These are phyloP conservation scores for Medicago ruthenica DNA, from an alignment of 306 rosid species.

Conservation along the genomic window DNA sequence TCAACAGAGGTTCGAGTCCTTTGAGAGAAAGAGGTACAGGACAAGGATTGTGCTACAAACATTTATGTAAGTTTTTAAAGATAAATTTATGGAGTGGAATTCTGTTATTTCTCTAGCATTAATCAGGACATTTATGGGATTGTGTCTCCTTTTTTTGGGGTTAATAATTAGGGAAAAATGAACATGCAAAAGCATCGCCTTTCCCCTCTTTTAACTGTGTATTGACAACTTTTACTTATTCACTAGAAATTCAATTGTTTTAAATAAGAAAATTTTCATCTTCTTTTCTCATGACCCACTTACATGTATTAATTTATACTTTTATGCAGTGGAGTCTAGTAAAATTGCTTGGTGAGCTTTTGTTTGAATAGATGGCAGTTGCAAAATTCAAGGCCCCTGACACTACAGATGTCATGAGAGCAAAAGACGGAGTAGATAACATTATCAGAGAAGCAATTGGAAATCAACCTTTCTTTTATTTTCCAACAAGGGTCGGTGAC, in stretches of 20 bases:
- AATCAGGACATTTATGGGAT: neutral
- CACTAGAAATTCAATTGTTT: slow-evolving; percentile 12
- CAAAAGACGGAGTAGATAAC: slow-evolving; percentile 71
- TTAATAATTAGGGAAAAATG: slow-evolving; percentile 9
- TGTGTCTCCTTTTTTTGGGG: neutral
- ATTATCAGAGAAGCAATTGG: slow-evolving; percentile 73
- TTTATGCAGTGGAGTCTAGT: slow-evolving; percentile 47
- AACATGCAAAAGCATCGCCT: neutral
- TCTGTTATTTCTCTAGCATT: slow-evolving; percentile 1
- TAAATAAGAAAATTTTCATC: neutral
- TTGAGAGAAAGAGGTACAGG: neutral
- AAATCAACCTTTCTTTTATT: slow-evolving; percentile 64
- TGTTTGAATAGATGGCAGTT: slow-evolving; percentile 64
- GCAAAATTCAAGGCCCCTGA: slow-evolving; percentile 58
- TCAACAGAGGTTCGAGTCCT: neutral
- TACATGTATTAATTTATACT: slow-evolving; percentile 33
- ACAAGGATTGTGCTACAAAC: neutral
- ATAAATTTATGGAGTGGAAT: neutral
- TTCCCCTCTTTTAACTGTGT: neutral
- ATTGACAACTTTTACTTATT: slow-evolving; percentile 15
- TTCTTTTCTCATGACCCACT: slow-evolving; percentile 16
- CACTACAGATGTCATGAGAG: slow-evolving; percentile 66
- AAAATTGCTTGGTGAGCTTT: slow-evolving; percentile 42
- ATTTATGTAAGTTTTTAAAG: neutral
- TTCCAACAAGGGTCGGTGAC: slow-evolving; percentile 70